Base-by-base conservation (phyloP, 1,284 basidiomycete species). In the Spongiforma sp. region DNA sequence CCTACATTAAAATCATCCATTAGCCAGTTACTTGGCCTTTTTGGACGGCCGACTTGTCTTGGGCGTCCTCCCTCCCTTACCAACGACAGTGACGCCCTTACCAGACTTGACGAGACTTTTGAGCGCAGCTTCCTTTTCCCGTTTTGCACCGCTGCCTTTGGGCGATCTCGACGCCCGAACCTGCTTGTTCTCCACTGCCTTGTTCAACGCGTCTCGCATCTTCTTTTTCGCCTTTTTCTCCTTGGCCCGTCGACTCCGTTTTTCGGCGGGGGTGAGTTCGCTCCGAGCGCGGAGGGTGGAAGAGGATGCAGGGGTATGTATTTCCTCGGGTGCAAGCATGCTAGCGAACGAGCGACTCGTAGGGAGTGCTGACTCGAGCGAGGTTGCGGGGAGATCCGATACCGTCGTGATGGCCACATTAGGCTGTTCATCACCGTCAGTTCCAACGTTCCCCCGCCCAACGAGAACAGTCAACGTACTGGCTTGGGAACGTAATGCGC, bases 401-500 rank as follows among this genome's bases (percentile, higher is more conserved):
- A 99, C 80, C 0, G 95, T 95, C 9, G 93, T 89, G 73, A 99
- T 99, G 1, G 84, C 86, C 3, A 93, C 91, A 76, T 96, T 98
- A 33, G 97, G 96, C 93, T 96, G 37, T 11, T 59, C 34, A 33
- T 19, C 15, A 24, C 19, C 37, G 5, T 26, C n/a, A 30, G 48
- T 63, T 21, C 64, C 67, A 33, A 46, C 24, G 2, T 11, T 11
- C 10, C 17, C 37, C 17, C 26, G 32, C 24, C 12, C 8, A 26
- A 39, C 12, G 8, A 9, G 6, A 12, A 26, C 3, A 17, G 11
- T 11, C 28, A 32, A 68, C 89, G 67, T 69, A 95, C 95, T 75
- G 91, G 89, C 79, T 98, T 98, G 6, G 98, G 98, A 8, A 94
- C 93, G 77, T 96, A 99, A 79, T 99, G 95, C 5, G 96, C 91